These are phyloP conservation scores for Phytophthora pini DNA, from an alignment of 352 stramenopile species.

Conservation along the genomic window DNA sequence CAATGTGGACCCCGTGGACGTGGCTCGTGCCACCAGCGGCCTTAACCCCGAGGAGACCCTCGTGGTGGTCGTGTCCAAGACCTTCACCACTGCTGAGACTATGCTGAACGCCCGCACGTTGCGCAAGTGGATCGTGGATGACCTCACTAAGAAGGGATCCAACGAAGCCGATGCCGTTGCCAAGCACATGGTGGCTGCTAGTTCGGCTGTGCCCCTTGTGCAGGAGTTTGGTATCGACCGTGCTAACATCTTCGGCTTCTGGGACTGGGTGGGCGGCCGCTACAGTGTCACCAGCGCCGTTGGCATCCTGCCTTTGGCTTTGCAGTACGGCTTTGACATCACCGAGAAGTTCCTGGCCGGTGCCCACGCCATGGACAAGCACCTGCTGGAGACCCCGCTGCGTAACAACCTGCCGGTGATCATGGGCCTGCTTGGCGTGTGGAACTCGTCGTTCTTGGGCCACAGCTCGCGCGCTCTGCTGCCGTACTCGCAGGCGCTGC, in stretches of 20 bases:
- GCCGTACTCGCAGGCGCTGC: conserved; percentile 93
- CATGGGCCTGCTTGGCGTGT: conserved; percentile 97
- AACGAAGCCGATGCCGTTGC: conserved; percentile 87
- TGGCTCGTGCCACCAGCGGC: conserved; percentile 88
- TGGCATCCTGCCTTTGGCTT: conserved; percentile 95
- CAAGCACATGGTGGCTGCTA: conserved; percentile 95
- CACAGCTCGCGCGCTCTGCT: conserved; percentile 93
- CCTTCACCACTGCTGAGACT: conserved; percentile 99
- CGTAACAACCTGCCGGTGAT: conserved; percentile 97
- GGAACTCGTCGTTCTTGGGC: conserved; percentile 99
- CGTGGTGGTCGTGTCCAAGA: conserved; percentile 98
- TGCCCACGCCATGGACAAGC: conserved; percentile 97
- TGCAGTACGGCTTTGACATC: conserved; percentile 97
- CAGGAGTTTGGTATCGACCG: conserved; percentile 95
- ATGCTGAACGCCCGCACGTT: conserved; percentile 98
- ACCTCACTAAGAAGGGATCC: conserved; percentile 87
- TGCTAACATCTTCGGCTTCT: conserved; percentile 98
- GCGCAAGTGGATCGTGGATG: conserved; percentile 95
- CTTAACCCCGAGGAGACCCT: conserved; percentile 96
- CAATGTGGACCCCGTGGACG: conserved; percentile 99
- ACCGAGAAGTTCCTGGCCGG: conserved; percentile 94
- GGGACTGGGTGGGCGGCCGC: conserved; percentile 98
- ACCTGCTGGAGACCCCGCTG: conserved; percentile 94
- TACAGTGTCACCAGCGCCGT: conserved; percentile 98
- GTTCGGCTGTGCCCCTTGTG: conserved; percentile 77